These are phyloP conservation scores for Fusarium coicis DNA, from an alignment of 2,329 filamentous ascomycete species.

Conservation along the genomic window DNA sequence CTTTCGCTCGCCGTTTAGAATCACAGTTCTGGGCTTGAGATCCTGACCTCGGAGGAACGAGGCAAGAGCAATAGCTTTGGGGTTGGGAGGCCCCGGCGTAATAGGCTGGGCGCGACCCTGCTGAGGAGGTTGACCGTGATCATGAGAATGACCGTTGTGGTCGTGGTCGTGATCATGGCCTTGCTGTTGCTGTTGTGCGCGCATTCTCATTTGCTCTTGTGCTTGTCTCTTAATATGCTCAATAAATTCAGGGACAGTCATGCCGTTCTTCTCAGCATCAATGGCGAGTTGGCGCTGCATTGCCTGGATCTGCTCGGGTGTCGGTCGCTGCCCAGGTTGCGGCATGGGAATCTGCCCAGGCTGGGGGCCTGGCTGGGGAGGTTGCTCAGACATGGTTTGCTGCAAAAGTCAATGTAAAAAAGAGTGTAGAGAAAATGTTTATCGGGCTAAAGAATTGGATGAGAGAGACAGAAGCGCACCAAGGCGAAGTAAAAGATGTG, in stretches of 20 bases:
- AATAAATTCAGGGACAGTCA: conserved; percentile 87
- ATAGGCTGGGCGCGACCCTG: conserved; percentile 72
- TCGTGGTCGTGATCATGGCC: conserved; percentile 31
- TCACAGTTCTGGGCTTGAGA: conserved; percentile 89
- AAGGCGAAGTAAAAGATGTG: conserved; percentile 26
- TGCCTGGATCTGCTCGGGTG: conserved; percentile 83
- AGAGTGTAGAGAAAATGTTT: conserved; percentile 24
- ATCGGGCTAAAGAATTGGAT: conserved; percentile 17
- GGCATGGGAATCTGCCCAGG: conserved; percentile 49
- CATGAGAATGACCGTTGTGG: conserved; percentile 23
- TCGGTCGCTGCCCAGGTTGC: conserved; percentile 63
- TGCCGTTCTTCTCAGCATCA: conserved; percentile 85
- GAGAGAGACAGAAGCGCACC: conserved; percentile 18
- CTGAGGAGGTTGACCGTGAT: conserved; percentile 41
- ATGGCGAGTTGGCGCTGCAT: conserved; percentile 86
- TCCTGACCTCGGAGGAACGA: conserved; percentile 87
- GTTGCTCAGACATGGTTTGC: conserved; percentile 46
- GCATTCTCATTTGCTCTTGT: conserved; percentile 61
- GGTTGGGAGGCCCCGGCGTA: conserved; percentile 83
- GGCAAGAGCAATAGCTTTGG: conserved; percentile 87
- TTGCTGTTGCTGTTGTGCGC: conserved; percentile 56
- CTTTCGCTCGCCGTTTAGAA: conserved; percentile 95
- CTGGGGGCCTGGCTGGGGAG: conserved; percentile 43
- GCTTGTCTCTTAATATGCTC: conserved; percentile 71
- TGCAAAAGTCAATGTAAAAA: conserved; percentile 21